These are phyloP conservation scores for Clarireedia monteithiana DNA, from an alignment of 2,329 filamentous ascomycete genomes.

Conservation along the genomic window DNA sequence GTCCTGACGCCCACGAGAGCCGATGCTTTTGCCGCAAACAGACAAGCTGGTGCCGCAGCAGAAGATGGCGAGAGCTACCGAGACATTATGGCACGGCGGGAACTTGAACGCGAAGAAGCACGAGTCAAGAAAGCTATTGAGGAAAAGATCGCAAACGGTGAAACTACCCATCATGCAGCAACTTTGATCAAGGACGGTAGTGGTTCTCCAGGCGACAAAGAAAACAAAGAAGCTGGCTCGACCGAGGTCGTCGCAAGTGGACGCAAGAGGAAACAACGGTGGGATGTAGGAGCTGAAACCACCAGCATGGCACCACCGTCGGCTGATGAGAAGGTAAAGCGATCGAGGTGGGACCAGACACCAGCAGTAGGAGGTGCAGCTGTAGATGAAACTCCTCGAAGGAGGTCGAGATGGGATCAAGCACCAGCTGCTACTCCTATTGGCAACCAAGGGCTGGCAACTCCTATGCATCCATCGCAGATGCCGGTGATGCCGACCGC, in stretches of 20 bases:
- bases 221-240: slow-evolving; percentile 63
- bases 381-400: slow-evolving; percentile 55
- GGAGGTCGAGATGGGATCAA: slow-evolving; percentile 87
- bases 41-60: slow-evolving; percentile 50
- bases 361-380: slow-evolving; percentile 47
- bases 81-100: slow-evolving; percentile 83
- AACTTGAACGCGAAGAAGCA: slow-evolving; percentile 89
- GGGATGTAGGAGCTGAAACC: slow-evolving; percentile 67
- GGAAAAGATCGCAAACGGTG: slow-evolving; percentile 54
- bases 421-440: slow-evolving; percentile 75
- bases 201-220: slow-evolving; percentile 49
- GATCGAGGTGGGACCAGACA: slow-evolving; percentile 83
- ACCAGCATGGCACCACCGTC: slow-evolving; percentile 40
- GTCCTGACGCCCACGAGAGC: slow-evolving; percentile 77
- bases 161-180: slow-evolving; percentile 57
- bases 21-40: slow-evolving; percentile 75
- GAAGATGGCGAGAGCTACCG: slow-evolving; percentile 76
- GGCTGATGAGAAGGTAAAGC: slow-evolving; percentile 50
- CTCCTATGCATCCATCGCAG: slow-evolving; percentile 68
- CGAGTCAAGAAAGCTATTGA: slow-evolving; percentile 74
- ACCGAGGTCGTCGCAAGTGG: slow-evolving; percentile 54
- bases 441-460: slow-evolving; percentile 65
- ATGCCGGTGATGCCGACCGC: slow-evolving; percentile 45
- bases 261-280: slow-evolving; percentile 87
- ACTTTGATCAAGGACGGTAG: slow-evolving; percentile 58